Conservation (phyloP, 768 basidiomycete species). For the Podaxis mareebaensis region DNA sequence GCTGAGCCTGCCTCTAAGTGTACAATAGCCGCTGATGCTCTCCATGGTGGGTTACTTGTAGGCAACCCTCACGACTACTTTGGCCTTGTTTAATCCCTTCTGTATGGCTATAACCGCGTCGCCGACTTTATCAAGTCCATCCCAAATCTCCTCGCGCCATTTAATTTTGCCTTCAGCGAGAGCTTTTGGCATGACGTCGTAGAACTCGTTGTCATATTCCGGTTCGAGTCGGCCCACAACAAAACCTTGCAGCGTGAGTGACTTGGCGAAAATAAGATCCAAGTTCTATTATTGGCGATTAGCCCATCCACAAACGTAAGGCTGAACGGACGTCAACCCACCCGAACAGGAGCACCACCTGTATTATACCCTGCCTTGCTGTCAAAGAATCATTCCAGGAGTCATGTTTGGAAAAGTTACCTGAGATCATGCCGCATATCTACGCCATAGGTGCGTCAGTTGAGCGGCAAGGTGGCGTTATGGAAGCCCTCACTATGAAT, state of each 20-base stretch:
- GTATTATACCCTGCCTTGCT: neutral
- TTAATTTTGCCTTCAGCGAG: slow-evolving; percentile 40
- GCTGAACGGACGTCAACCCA: neutral
- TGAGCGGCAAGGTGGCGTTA: neutral
- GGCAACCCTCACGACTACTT: slow-evolving; percentile 29
- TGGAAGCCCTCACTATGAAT: slow-evolving; percentile 33
- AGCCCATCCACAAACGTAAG: too few species aligned
- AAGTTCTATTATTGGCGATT: slow-evolving; percentile 32
- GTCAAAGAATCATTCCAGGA: neutral
- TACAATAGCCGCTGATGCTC: too few species aligned
- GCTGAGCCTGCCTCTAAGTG: neutral
- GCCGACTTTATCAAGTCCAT: slow-evolving; percentile 38
- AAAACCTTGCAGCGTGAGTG: slow-evolving; percentile 47
- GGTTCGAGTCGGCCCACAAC: slow-evolving; percentile 29
- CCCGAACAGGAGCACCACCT: neutral
- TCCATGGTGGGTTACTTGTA: slow-evolving; percentile 16
- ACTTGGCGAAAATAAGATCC: slow-evolving; percentile 38
- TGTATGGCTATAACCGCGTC: slow-evolving; percentile 36
- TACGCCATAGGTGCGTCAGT: neutral
- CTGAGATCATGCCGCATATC: slow-evolving; percentile 13
- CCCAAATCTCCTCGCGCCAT: slow-evolving; percentile 35
- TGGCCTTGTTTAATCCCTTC: slow-evolving; percentile 28
- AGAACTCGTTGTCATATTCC: slow-evolving; percentile 37
- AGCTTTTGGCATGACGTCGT: slow-evolving; percentile 34
- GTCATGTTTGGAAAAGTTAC: neutral